phyloP scores from a whole-genome alignment of 2,329 filamentous ascomycete genomes.

The Parastagonospora nodorum region DNA sequence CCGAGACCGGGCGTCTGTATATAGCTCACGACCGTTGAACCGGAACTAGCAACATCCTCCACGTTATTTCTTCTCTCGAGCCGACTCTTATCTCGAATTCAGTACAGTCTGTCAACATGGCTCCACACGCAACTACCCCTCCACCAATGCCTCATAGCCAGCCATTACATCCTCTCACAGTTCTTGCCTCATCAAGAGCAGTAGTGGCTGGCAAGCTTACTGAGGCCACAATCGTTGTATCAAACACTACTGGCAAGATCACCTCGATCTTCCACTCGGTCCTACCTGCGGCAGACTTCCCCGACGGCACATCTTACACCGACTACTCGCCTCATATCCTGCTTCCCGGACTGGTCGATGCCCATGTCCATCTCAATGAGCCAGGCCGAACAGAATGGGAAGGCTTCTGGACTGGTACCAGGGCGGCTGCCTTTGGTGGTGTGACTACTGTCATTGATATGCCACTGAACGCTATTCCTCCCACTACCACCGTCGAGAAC shows the following conservation, averaged over 20 bases:
- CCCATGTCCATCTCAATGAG: slow-evolving; percentile 97
- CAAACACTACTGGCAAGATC: slow-evolving; percentile 81
- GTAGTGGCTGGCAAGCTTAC: slow-evolving; percentile 78
- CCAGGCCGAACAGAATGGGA: slow-evolving; percentile 98
- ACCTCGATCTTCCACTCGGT: slow-evolving; percentile 73
- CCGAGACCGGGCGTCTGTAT: slow-evolving; percentile 27
- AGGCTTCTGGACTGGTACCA: slow-evolving; percentile 92
- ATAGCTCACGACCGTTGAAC: slow-evolving; percentile 23
- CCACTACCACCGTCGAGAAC: slow-evolving; percentile 84
- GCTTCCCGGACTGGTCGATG: slow-evolving; percentile 90
- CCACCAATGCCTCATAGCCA: slow-evolving; percentile 33
- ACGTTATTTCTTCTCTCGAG: slow-evolving; percentile 9
- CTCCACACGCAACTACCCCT: slow-evolving; percentile 44
- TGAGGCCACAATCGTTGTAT: slow-evolving; percentile 82
- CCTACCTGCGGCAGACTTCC: slow-evolving; percentile 76
- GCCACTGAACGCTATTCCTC: slow-evolving; percentile 95
- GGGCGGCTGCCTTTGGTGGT: slow-evolving; percentile 91
- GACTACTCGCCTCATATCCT: slow-evolving; percentile 86
- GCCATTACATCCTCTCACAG: slow-evolving; percentile 61
- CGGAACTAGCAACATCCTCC: slow-evolving; percentile 8
- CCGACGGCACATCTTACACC: slow-evolving; percentile 71
- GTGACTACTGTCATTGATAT: slow-evolving; percentile 98
- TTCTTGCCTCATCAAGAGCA: slow-evolving; percentile 82
- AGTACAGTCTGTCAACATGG: slow-evolving; percentile 31
- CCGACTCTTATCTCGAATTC: slow-evolving; percentile 5